Conservation (phyloP, 495 filamentous ascomycete species). For the Aspergillus conjunctus region DNA sequence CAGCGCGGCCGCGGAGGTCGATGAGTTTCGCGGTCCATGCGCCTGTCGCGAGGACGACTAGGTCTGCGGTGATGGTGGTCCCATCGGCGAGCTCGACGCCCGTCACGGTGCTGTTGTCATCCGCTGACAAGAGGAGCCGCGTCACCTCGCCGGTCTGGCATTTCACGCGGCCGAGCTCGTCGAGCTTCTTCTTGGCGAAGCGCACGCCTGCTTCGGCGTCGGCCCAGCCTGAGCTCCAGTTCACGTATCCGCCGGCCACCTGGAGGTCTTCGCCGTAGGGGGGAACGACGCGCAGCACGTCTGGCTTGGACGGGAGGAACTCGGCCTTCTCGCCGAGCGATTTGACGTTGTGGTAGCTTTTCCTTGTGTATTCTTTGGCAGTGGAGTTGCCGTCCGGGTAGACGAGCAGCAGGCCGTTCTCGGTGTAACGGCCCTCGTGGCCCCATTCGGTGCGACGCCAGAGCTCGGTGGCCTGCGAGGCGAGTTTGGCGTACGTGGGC, state of each 20-base stretch:
- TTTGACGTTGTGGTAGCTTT: constrained; percentile 66
- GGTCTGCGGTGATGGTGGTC: constrained; percentile 59
- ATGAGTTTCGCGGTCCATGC: constrained; percentile 80
- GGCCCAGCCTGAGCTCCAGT: constrained; percentile 78
- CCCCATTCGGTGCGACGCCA: constrained; percentile 72
- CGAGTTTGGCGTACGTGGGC: constrained; percentile 69
- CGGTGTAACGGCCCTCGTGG: constrained; percentile 67
- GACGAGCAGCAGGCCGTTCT: constrained; percentile 73
- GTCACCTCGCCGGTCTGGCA: constrained; percentile 66
- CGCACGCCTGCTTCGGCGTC: constrained; percentile 75
- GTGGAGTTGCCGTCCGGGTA: constrained; percentile 51
- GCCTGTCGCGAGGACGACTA: constrained; percentile 80
- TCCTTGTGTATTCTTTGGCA: constrained; percentile 64
- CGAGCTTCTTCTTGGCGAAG: constrained; percentile 65
- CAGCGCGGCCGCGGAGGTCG: constrained; percentile 72
- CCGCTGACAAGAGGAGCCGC: constrained; percentile 47
- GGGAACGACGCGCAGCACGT: constrained; percentile 45
- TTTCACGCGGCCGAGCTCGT: constrained; percentile 58
- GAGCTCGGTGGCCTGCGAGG: constrained; percentile 61
- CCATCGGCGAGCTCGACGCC: constrained; percentile 61
- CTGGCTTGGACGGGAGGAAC: constrained; percentile 46
- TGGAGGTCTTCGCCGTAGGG: constrained; percentile 50
- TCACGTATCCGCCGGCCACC: constrained; percentile 76
- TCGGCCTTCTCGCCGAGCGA: constrained; percentile 49
- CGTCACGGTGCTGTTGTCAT: constrained; percentile 33